Conservation (phyloP, 495 filamentous ascomycete species). For the Aspergillus asperescens region DNA sequence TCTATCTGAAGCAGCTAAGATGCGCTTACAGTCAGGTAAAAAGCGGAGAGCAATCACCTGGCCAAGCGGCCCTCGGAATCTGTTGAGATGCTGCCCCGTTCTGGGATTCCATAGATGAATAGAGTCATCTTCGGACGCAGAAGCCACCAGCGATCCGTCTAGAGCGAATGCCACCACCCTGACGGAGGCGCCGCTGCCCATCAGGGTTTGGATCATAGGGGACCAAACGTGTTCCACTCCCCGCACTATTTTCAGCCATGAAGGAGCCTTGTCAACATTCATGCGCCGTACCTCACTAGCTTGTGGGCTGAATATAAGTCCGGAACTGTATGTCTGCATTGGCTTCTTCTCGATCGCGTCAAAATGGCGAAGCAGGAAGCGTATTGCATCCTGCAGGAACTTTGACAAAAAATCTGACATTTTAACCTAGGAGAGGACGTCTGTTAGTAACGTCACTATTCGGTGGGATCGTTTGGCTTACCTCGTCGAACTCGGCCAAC, state of each 20-base stretch:
- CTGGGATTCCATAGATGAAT: too few relatives aligned
- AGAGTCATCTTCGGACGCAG: too few relatives aligned
- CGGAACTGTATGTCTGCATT: constrained; percentile 19
- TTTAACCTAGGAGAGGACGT: background rate
- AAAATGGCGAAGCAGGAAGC: constrained; percentile 22
- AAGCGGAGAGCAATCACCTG: too few relatives aligned
- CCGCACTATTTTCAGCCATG: background rate
- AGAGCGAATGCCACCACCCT: too few relatives aligned
- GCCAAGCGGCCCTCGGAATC: too few relatives aligned
- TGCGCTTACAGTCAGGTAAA: too few relatives aligned
- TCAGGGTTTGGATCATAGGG: background rate
- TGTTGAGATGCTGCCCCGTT: too few relatives aligned
- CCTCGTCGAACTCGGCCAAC: too few relatives aligned
- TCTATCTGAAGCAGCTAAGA: too few relatives aligned
- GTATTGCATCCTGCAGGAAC: constrained; percentile 20
- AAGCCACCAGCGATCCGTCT: too few relatives aligned
- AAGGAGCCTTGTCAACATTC: constrained; percentile 6
- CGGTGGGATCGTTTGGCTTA: too few relatives aligned
- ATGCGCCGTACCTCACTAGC: constrained; percentile 12
- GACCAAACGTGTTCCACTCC: background rate
- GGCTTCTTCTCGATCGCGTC: constrained; percentile 16
- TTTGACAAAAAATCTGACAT: constrained; percentile 10
- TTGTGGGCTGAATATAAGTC: constrained; percentile 16
- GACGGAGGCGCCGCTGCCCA: too few relatives aligned
- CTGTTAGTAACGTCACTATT: background rate